These are phyloP conservation scores for Leccinum barrowsii DNA, from an alignment of 768 basidiomycete genomes.

Conservation along the genomic window DNA sequence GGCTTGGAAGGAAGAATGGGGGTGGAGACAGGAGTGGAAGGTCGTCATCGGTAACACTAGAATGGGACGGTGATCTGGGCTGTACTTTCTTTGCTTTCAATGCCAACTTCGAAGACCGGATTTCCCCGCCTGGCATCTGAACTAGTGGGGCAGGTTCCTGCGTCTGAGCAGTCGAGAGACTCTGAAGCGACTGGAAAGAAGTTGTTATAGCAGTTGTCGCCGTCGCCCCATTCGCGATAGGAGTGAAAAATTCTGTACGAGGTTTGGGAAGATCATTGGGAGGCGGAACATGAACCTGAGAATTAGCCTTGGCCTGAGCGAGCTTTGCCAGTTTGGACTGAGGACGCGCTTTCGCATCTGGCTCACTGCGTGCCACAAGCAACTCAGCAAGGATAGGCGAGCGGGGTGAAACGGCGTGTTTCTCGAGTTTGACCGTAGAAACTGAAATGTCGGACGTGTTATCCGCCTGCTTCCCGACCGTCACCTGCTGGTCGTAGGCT, in stretches of 20 bases:
- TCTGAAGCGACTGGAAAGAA: slow-evolving; percentile 68
- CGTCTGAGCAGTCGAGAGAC: slow-evolving; percentile 42
- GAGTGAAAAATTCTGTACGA: slow-evolving; percentile 69
- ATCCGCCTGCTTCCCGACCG: slow-evolving; percentile 9
- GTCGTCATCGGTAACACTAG: slow-evolving; percentile 40
- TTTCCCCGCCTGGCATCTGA: slow-evolving; percentile 31
- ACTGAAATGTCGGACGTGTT: slow-evolving; percentile 14
- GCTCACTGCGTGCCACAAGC: slow-evolving; percentile 11
- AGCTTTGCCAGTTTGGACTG: slow-evolving; percentile 75
- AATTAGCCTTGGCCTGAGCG: slow-evolving; percentile 53
- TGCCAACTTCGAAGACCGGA: slow-evolving; percentile 69
- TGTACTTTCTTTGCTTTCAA: slow-evolving; percentile 66
- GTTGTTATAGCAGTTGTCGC: slow-evolving; percentile 84
- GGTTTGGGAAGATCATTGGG: slow-evolving; percentile 39
- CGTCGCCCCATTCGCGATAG: slow-evolving; percentile 79
- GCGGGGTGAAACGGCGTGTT: slow-evolving; percentile 21
- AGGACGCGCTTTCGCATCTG: slow-evolving; percentile 32
- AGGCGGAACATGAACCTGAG: slow-evolving; percentile 23
- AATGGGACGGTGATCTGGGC: slow-evolving; percentile 36
- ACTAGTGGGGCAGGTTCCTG: slow-evolving; percentile 20
- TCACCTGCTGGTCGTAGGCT: slow-evolving; percentile 39
- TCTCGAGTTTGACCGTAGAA: slow-evolving; percentile 23
- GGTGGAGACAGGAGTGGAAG: slow-evolving; percentile 35
- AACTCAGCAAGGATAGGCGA: slow-evolving; percentile 16
- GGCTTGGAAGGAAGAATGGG: slow-evolving; percentile 56